These are phyloP conservation scores for Colletotrichum gigasporum DNA, from an alignment of 2,329 filamentous ascomycete species.

Conservation along the genomic window DNA sequence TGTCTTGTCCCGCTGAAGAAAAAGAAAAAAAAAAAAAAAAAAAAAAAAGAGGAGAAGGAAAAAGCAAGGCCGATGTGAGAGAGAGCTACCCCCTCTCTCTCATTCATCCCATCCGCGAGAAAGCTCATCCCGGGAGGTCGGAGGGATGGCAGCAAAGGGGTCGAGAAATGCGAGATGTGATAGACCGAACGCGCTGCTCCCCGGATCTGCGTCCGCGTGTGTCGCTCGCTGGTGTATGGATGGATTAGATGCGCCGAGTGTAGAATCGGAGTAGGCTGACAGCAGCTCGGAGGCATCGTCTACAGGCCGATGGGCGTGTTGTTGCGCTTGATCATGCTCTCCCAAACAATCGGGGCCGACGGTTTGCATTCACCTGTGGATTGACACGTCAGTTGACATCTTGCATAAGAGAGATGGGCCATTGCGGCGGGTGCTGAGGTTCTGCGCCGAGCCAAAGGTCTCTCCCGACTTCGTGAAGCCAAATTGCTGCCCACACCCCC, in stretches of 20 bases:
- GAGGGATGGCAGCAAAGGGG: neutral
- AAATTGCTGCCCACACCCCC: slow-evolving; percentile 5
- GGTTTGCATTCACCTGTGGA: slow-evolving; percentile 48
- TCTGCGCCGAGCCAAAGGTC: no score
- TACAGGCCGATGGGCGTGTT: slow-evolving; percentile 36
- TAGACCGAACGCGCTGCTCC: neutral
- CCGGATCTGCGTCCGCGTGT: neutral
- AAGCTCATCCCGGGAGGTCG: neutral
- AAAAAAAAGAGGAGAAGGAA: neutral
- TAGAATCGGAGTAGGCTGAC: no score
- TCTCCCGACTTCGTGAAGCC: no score
- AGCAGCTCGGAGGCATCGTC: no score
- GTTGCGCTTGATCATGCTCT: slow-evolving; percentile 47
- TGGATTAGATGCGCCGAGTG: no score
- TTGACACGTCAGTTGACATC: neutral
- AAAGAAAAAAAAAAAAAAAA: neutral
- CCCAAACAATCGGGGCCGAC: slow-evolving; percentile 45
- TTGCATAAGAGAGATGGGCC: neutral
- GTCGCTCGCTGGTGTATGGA: no score
- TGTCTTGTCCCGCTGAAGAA: neutral
- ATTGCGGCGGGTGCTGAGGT: neutral
- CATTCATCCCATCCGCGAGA: neutral
- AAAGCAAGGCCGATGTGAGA: no score
- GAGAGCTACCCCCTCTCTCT: no score
- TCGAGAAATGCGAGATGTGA: slow-evolving; percentile 16